These are phyloP conservation scores for Tetradesmus obliquus DNA, from an alignment of 139 green algal genomes.

Conservation along the genomic window DNA sequence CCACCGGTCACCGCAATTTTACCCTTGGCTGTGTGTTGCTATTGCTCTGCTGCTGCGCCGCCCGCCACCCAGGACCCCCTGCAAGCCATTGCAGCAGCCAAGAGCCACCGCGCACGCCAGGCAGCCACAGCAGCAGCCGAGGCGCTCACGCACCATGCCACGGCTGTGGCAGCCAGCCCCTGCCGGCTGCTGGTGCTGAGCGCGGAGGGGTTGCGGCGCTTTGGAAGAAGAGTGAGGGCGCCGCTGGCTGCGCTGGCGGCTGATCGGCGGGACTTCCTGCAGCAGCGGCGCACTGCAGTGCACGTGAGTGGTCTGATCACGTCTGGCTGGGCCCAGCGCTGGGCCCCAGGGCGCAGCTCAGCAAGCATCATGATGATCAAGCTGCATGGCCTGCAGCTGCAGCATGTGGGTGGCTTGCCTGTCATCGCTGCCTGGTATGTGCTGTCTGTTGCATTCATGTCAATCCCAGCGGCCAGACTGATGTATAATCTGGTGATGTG, in stretches of 20 bases:
- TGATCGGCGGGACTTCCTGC: constrained; percentile 10
- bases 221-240: constrained; percentile 26
- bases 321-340: background rate
- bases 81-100: constrained; percentile 6
- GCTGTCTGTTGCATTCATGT: background rate
- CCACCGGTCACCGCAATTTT: background rate
- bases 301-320: background rate
- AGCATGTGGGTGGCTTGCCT: background rate
- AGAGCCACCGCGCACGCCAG: background rate
- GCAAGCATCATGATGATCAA: too few relatives aligned
- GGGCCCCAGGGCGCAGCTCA: background rate
- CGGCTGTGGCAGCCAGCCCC: constrained; percentile 4
- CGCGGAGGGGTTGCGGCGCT: constrained; percentile 14
- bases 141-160: constrained; percentile 11
- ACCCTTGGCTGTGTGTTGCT: background rate
- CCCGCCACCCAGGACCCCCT: constrained; percentile 5
- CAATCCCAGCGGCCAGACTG: too few relatives aligned
- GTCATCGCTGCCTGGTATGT: background rate
- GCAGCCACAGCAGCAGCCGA: constrained; percentile 26
- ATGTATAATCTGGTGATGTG: background rate
- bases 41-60: background rate
- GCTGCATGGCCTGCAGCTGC: background rate
- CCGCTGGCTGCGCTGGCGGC: constrained; percentile 23
- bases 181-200: constrained; percentile 32
- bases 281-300: background rate